A percentile compares a stretch with the other conserved stretches of the same genome.
These are phyloP conservation scores for Mucor plumbeus DNA, from an alignment of 371 early-diverging fungal genomes.

Conservation along the genomic window DNA sequence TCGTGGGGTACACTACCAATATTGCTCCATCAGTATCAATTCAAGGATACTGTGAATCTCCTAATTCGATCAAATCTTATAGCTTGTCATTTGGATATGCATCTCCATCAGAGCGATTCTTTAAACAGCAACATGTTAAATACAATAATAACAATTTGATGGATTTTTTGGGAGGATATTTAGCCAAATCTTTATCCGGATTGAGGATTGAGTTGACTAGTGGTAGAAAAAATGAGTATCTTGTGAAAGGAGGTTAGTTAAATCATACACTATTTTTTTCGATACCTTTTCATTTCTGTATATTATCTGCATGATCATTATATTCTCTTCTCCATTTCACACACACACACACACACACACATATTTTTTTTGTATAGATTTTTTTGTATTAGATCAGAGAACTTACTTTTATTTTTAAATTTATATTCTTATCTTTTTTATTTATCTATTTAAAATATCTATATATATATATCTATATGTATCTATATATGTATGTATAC, in stretches of 20 bases:
- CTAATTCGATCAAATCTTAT: constrained; percentile 16
- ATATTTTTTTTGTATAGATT: too few species aligned
- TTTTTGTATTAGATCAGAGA: too few species aligned
- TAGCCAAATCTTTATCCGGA: constrained; percentile 53
- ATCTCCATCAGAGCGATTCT: background rate
- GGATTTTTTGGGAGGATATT: constrained; percentile 52
- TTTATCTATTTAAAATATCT: background rate
- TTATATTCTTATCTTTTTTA: background rate
- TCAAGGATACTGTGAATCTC: constrained; percentile 39
- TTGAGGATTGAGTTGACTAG: constrained; percentile 49
- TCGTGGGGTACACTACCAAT: constrained; percentile 26
- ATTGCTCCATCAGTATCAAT: constrained; percentile 8
- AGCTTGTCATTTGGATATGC: constrained; percentile 38
- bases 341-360: too few species aligned
- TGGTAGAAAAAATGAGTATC: constrained; percentile 35
- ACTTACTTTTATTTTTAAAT: background rate
- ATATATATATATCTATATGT: background rate
- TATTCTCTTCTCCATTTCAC: too few species aligned
- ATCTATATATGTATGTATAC: too few species aligned
- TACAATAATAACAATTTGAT: constrained; percentile 32
- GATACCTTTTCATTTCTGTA: background rate
- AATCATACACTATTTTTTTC: constrained; percentile 15
- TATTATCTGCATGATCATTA: background rate
- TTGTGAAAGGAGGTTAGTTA: constrained; percentile 56
- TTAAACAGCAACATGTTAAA: constrained; percentile 1